Percentiles rank a stretch among this genome's conserved stretches.
Evolutionary conservation across 2,329 filamentous ascomycete species (phyloP).

Genomic region (Akanthomyces dipterigenus): DNA sequence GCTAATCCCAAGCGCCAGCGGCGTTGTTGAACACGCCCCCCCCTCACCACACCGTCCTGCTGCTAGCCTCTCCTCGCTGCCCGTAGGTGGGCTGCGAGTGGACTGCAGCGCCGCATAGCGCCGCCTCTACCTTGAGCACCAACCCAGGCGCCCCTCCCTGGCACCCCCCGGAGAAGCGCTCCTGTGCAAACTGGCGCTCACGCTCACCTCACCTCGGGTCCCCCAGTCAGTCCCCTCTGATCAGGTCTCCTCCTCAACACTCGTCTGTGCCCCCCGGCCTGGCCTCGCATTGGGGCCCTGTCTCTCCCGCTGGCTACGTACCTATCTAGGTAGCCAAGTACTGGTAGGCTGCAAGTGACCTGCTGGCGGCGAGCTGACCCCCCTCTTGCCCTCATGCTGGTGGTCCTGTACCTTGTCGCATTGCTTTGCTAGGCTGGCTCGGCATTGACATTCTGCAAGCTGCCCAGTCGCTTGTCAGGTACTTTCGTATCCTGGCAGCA

Average conservation of each 20-base stretch:
- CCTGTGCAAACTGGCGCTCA: not conserved
- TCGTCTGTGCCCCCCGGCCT: not conserved
- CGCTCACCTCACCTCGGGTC: not conserved
- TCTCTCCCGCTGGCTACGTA: not conserved
- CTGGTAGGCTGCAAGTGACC: not conserved
- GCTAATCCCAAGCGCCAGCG: not conserved
- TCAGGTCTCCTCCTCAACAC: not conserved
- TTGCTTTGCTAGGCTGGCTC: not conserved
- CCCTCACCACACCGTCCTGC: not conserved
- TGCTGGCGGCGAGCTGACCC: not conserved
- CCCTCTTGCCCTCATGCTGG: too few relatives aligned
- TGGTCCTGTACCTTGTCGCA: too few relatives aligned
- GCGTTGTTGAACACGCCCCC: conserved; percentile 1
- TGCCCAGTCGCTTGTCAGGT: too few relatives aligned
- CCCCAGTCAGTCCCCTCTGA: not conserved
- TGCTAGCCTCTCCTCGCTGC: not conserved
- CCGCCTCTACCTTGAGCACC: not conserved
- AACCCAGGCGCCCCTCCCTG: conserved; percentile 5
- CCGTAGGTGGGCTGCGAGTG: conserved; percentile 2
- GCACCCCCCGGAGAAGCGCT: conserved; percentile 6
- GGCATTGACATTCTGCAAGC: not conserved
- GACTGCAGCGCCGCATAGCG: conserved; percentile 8
- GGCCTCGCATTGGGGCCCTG: not conserved
- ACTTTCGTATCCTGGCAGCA: too few relatives aligned
- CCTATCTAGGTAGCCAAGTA: too few relatives aligned